Evolutionary conservation across 306 rosid genomes (phyloP).

Genomic region (Amphicarpaea edgeworthii): DNA sequence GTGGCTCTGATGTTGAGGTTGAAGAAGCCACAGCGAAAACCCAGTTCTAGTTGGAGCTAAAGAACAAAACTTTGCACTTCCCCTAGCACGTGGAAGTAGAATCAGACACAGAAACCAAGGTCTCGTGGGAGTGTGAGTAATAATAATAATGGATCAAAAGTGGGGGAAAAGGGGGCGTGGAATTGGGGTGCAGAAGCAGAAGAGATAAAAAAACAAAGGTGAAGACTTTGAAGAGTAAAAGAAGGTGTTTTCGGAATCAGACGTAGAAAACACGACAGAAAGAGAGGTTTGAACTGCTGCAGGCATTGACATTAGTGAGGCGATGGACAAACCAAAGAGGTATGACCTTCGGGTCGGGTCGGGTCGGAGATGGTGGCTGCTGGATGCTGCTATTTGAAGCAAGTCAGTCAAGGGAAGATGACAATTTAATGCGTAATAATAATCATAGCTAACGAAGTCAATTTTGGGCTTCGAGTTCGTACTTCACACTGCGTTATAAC

Average conservation of each 20-base stretch:
- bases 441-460: neutral
- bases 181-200: neutral
- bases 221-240: constrained; percentile 23
- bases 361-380: constrained; percentile 1
- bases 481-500: neutral
- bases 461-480: neutral
- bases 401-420: constrained; percentile 21
- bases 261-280: constrained; percentile 35
- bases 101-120: constrained; percentile 38
- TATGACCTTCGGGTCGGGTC: neutral
- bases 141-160: neutral
- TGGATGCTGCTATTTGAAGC: neutral
- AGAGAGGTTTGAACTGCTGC: constrained; percentile 34
- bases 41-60: constrained; percentile 41
- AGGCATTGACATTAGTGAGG: neutral
- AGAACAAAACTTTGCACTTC: constrained; percentile 43
- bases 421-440: neutral
- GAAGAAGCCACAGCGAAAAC: constrained; percentile 46
- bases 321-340: constrained; percentile 36
- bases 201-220: neutral
- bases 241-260: constrained; percentile 17
- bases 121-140: constrained; percentile 2
- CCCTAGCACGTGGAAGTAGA: constrained; percentile 36
- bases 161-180: neutral
- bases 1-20: constrained; percentile 46